Conservation (phyloP, 1,284 basidiomycete genomes). For the Sporisorium sorghi region DNA sequence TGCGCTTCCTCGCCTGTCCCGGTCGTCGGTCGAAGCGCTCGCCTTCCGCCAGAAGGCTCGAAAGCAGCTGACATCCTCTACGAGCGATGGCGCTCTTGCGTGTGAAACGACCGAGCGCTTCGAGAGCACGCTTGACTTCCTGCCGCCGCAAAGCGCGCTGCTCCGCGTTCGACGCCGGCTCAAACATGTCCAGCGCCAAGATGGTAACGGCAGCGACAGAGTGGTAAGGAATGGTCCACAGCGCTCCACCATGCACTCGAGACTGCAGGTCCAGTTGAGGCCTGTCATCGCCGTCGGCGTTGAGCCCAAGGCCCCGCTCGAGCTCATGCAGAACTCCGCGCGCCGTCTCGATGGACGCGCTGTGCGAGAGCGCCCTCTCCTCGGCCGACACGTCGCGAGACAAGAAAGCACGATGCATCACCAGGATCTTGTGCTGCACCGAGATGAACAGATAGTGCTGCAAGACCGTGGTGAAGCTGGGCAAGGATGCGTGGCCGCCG, state of each 20-base stretch:
- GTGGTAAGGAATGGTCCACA: slow-evolving; percentile 57
- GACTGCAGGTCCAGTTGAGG: slow-evolving; percentile 48
- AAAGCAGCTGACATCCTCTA: slow-evolving; percentile 44
- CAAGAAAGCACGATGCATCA: slow-evolving; percentile 54
- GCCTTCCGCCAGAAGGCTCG: slow-evolving; percentile 37
- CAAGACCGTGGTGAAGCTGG: slow-evolving; percentile 46
- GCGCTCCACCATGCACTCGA: slow-evolving; percentile 46
- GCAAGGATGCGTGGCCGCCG: slow-evolving; percentile 12
- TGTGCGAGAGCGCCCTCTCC: slow-evolving; percentile 42
- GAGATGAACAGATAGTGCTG: slow-evolving; percentile 54
- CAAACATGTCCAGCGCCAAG: slow-evolving; percentile 49
- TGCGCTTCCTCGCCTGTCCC: slow-evolving; percentile 27
- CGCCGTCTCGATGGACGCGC: slow-evolving; percentile 47
- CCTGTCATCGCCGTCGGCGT: slow-evolving; percentile 29
- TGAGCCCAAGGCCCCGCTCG: slow-evolving; percentile 41
- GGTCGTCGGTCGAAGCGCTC: slow-evolving; percentile 35
- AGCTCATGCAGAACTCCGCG: slow-evolving; percentile 49
- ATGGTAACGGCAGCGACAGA: slow-evolving; percentile 52
- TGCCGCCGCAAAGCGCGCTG: slow-evolving; percentile 28
- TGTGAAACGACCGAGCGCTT: slow-evolving; percentile 37
- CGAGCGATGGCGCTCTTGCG: slow-evolving; percentile 51
- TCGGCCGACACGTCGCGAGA: slow-evolving; percentile 36
- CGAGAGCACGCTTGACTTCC: slow-evolving; percentile 43
- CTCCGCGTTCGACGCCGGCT: slow-evolving; percentile 22
- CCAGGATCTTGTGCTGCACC: slow-evolving; percentile 54